These are phyloP conservation scores for Podaxis sp. DNA, from an alignment of 768 basidiomycete genomes.

Conservation along the genomic window DNA sequence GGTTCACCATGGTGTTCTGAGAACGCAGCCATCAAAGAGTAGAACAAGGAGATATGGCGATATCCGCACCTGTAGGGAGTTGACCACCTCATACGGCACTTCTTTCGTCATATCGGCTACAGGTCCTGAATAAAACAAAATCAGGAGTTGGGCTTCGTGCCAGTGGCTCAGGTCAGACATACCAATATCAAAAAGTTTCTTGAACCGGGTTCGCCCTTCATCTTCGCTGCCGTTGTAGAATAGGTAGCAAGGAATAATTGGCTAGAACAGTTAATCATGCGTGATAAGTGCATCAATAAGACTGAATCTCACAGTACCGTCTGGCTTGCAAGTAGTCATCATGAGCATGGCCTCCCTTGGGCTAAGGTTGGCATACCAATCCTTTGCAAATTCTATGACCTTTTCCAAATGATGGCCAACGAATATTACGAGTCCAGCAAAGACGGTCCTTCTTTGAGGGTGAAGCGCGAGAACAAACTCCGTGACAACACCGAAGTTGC, in stretches of 20 bases:
- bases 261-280: slow-evolving; percentile 26
- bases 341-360: slow-evolving; percentile 40
- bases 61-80: slow-evolving; percentile 34
- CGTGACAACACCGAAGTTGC: slow-evolving; percentile 60
- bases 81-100: slow-evolving; percentile 47
- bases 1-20: slow-evolving; percentile 36
- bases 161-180: slow-evolving; percentile 7
- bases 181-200: slow-evolving; percentile 47
- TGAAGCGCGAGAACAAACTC: slow-evolving; percentile 51
- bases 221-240: slow-evolving; percentile 54
- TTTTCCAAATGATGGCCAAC: slow-evolving; percentile 28
- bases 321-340: slow-evolving; percentile 35
- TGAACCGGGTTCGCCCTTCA: slow-evolving; percentile 44
- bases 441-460: slow-evolving; percentile 52
- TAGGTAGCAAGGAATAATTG: slow-evolving; percentile 31
- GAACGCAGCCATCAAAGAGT: not conserved
- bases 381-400: slow-evolving; percentile 29
- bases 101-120: slow-evolving; percentile 38
- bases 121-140: slow-evolving; percentile 32
- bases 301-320: slow-evolving; percentile 32
- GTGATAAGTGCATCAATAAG: not conserved
- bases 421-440: slow-evolving; percentile 41
- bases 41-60: not conserved
- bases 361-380: slow-evolving; percentile 38
- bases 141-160: not conserved